A percentile compares a stretch with the other conserved stretches of the same genome.
Conservation (phyloP, 2,329 filamentous ascomycete genomes). For the Pseudocercospora fuligena region DNA sequence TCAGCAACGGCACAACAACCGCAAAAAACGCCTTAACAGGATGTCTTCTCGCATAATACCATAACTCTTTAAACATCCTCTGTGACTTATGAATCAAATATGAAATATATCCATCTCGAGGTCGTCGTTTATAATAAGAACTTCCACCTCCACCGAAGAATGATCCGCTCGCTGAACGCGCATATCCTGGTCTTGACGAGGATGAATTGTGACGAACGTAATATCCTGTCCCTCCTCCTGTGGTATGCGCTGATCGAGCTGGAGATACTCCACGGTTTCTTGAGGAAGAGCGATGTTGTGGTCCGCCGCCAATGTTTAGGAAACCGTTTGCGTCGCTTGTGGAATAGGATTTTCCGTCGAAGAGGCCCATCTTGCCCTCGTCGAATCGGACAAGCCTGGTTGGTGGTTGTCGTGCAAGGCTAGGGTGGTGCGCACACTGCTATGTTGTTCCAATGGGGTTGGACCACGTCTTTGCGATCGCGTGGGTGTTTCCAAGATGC, state of each 20-base stretch:
- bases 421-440: not conserved
- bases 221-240: conserved; percentile 30
- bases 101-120: conserved; percentile 77
- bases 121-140: conserved; percentile 75
- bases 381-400: not conserved
- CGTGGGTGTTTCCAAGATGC: not conserved
- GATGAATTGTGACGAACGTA: conserved; percentile 29
- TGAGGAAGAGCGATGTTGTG: conserved; percentile 19
- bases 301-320: conserved; percentile 18
- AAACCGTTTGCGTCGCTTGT: conserved; percentile 29
- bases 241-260: conserved; percentile 24
- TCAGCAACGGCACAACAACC: conserved; percentile 86
- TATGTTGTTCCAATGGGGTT: conserved; percentile 18
- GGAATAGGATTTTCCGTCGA: conserved; percentile 39
- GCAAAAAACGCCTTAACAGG: conserved; percentile 87
- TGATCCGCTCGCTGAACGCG: conserved; percentile 25
- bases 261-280: conserved; percentile 31
- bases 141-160: conserved; percentile 54
- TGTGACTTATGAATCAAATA: conserved; percentile 76
- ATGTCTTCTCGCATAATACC: conserved; percentile 80
- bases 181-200: conserved; percentile 18
- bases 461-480: conserved; percentile 16
- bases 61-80: conserved; percentile 77
- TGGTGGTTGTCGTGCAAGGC: conserved; percentile 1
- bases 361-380: conserved; percentile 35